Base-by-base conservation (phyloP, 176 grass and related monocot genomes). In the Saccharum spontaneum region DNA sequence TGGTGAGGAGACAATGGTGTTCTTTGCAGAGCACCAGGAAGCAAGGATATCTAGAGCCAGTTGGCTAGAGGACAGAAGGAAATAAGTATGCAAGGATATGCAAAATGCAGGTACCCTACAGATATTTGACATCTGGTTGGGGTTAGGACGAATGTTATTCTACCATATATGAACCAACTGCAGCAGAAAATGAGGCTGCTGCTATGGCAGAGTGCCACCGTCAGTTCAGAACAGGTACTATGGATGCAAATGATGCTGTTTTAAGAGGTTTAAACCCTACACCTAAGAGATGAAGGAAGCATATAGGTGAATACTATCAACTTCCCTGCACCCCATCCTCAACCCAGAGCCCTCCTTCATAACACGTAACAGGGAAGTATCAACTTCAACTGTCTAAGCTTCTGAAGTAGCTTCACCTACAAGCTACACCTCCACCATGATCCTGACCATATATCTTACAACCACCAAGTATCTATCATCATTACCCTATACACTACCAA, bases 401-500 rank as follows among this genome's bases (percentile, higher is more conserved):
- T 70, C 3, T 48, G 7, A 76, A 82, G 71, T 54, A 45, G 70
- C 52, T 71, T 71, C 63, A 76, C 69, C 78, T 79, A 81, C 64
- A 36, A 30, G 22, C 63, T 76, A 44, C 71, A 89, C 34, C 14
- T 33, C 40, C 23, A 76, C 59, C 38, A 74, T 67, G 10, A 68
- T 10, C 60, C 17, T 70, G 39, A 81, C 13, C 24, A 70, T 75
- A 70, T 75, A 70, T 26, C 16, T 36, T 46, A 85, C 33, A 34
- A 39, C 77, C 22, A 34, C 62, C 36, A 31, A 62, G 39, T 81
- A 20, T 75, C 10, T 79, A 55, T 84, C 12, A 39, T 6, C 41
- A 68, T 84, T 77, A 79, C 57, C 68, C 50, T 90, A 84, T 87
- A 87, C 89, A 70, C 89, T 84, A 84, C 48, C 55, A 73, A 73